Conservation (phyloP, 768 basidiomycete species). For the Amanita pseudoporphyria region DNA sequence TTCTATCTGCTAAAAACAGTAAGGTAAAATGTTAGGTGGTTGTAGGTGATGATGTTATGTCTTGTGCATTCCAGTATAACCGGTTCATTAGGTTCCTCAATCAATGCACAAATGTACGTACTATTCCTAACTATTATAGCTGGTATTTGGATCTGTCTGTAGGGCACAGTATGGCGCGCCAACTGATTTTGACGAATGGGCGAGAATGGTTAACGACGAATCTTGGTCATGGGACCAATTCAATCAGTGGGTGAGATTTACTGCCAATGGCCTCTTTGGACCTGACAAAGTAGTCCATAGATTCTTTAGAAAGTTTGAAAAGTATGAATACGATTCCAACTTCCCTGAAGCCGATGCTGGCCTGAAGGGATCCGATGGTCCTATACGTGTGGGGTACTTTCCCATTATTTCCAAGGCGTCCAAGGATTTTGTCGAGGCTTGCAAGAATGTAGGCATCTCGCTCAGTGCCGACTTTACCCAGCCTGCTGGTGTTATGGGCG, state of each 20-base stretch:
- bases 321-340: constrained; percentile 37
- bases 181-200: constrained; percentile 67
- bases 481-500: constrained; percentile 47
- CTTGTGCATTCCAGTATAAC: neutral
- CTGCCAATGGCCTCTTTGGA: neutral
- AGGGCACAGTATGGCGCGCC: constrained; percentile 63
- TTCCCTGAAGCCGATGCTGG: constrained; percentile 43
- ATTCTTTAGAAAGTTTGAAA: constrained; percentile 64
- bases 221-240: constrained; percentile 57
- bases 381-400: constrained; percentile 50
- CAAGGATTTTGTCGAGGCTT: constrained; percentile 47
- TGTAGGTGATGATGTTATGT: constrained; percentile 32
- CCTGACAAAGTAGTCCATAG: constrained; percentile 20
- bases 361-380: constrained; percentile 42
- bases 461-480: constrained; percentile 56
- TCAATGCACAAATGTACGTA: constrained; percentile 48
- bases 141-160: neutral
- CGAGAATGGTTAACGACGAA: constrained; percentile 38
- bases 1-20: neutral
- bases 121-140: neutral
- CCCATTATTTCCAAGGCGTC: constrained; percentile 35
- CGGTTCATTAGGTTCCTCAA: constrained; percentile 37
- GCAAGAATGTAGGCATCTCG: constrained; percentile 44
- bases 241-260: constrained; percentile 25
- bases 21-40: constrained; percentile 60